Percentiles rank a stretch among this genome's conserved stretches.
Evolutionary conservation across 495 filamentous ascomycete genomes (phyloP).

Genomic region (Staphylotrichum longicolle): DNA sequence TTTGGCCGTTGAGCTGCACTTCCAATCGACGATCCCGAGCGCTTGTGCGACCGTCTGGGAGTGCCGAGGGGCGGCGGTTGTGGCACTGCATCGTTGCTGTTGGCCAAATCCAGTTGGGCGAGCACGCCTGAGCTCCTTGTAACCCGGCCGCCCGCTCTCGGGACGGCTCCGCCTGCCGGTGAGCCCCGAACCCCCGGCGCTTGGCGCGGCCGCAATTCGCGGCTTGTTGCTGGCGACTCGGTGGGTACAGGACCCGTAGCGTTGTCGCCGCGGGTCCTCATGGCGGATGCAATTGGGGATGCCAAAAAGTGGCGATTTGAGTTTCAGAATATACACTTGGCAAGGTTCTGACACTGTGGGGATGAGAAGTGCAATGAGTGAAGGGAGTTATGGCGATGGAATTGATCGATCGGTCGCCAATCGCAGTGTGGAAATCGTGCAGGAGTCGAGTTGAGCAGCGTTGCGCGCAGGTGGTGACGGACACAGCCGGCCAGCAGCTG

Average conservation of each 20-base stretch:
- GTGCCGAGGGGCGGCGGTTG: not conserved
- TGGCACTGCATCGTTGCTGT: not conserved
- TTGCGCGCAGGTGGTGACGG: too few relatives aligned
- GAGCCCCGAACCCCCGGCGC: constrained; percentile 19
- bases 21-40: constrained; percentile 2
- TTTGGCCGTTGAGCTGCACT: constrained; percentile 15
- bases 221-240: constrained; percentile 13
- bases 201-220: constrained; percentile 31
- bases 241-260: constrained; percentile 10
- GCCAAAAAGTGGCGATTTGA: not conserved
- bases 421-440: too few relatives aligned
- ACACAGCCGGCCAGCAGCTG: too few relatives aligned
- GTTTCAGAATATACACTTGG: constrained; percentile 12
- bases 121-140: constrained; percentile 27
- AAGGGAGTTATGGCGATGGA: too few relatives aligned
- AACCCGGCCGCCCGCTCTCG: constrained; percentile 20
- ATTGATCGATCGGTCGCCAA: too few relatives aligned
- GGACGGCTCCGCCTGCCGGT: constrained; percentile 20
- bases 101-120: constrained; percentile 7
- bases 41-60: constrained; percentile 18
- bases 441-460: too few relatives aligned
- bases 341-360: too few relatives aligned
- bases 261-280: constrained; percentile 20
- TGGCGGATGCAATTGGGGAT: not conserved
- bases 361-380: too few relatives aligned